Evolutionary conservation across 2,329 filamentous ascomycete species (phyloP).

Genomic region (Dothideomycetes sp.): DNA sequence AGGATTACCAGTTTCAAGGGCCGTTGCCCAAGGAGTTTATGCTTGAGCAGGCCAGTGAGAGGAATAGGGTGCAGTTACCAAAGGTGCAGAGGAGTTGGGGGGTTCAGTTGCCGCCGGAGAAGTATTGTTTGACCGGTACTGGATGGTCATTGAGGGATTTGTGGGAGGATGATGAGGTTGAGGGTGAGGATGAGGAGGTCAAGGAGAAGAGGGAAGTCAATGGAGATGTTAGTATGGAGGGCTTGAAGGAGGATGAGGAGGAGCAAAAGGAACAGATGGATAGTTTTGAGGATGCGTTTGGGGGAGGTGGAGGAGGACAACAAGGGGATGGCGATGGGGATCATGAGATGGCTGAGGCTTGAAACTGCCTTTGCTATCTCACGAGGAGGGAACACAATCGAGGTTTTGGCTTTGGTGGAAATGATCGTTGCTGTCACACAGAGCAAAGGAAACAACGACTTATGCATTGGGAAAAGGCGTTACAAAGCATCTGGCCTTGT

Average conservation of each 20-base stretch:
- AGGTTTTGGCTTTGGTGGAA: neutral
- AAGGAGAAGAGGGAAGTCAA: slow-evolving; percentile 37
- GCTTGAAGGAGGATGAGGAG: slow-evolving; percentile 25
- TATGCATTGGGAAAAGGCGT: slow-evolving; percentile 10
- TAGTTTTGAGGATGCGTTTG: slow-evolving; percentile 38
- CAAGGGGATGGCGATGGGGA: slow-evolving; percentile 22
- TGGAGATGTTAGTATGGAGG: slow-evolving; percentile 35
- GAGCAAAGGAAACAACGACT: neutral
- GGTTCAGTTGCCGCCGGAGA: slow-evolving; percentile 51
- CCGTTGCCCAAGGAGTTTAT: slow-evolving; percentile 65
- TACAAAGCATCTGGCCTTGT: too few species aligned
- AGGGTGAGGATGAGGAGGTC: slow-evolving; percentile 37
- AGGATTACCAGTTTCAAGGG: slow-evolving; percentile 60
- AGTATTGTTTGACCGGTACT: slow-evolving; percentile 50
- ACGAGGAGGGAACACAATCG: neutral
- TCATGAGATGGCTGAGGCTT: slow-evolving; percentile 27
- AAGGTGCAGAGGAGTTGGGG: slow-evolving; percentile 49
- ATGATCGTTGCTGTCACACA: neutral
- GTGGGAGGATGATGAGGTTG: slow-evolving; percentile 48
- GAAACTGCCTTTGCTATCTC: slow-evolving; percentile 11
- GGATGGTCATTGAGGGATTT: slow-evolving; percentile 50
- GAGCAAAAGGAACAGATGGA: slow-evolving; percentile 28
- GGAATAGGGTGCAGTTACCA: slow-evolving; percentile 57
- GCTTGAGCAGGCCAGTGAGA: slow-evolving; percentile 61
- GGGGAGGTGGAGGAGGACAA: slow-evolving; percentile 20